phyloP scores from a whole-genome alignment of 2,329 filamentous ascomycete genomes.

The Paracorniculantispora psalliotae region DNA sequence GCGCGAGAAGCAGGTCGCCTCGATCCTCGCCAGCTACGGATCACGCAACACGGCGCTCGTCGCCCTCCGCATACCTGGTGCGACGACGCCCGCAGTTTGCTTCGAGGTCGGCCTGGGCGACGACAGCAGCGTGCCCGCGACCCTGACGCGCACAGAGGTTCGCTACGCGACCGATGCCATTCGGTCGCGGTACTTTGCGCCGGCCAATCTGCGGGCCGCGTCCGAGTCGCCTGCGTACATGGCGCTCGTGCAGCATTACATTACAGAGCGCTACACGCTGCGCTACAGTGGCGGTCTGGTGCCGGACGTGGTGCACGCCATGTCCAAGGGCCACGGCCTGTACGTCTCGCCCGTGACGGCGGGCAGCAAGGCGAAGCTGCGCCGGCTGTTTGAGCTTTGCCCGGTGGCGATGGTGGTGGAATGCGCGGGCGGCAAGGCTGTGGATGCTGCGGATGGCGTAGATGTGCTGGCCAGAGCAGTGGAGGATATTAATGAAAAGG shows the following conservation, averaged over 20 bases:
- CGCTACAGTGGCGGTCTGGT: slow-evolving; percentile 58
- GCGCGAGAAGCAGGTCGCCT: slow-evolving; percentile 38
- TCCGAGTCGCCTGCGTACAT: slow-evolving; percentile 46
- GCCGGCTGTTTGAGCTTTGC: slow-evolving; percentile 54
- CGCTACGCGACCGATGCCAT: slow-evolving; percentile 33
- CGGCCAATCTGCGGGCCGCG: slow-evolving; percentile 56
- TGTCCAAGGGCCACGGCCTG: slow-evolving; percentile 58
- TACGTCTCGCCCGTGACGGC: slow-evolving; percentile 54
- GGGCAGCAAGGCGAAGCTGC: slow-evolving; percentile 50
- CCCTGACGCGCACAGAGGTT: slow-evolving; percentile 39
- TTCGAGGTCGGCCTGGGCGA: slow-evolving; percentile 46
- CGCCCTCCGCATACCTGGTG: slow-evolving; percentile 44
- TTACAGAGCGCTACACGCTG: slow-evolving; percentile 52
- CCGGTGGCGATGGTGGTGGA: slow-evolving; percentile 58
- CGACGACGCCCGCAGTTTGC: slow-evolving; percentile 27
- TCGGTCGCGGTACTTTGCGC: slow-evolving; percentile 55
- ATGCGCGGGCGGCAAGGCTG: slow-evolving; percentile 52
- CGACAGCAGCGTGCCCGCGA: slow-evolving; percentile 22
- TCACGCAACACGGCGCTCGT: slow-evolving; percentile 52
- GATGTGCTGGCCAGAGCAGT: slow-evolving; percentile 37
- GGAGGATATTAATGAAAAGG: slow-evolving; percentile 43
- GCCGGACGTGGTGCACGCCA: slow-evolving; percentile 54
- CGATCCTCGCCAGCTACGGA: slow-evolving; percentile 50
- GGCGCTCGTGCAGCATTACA: slow-evolving; percentile 43
- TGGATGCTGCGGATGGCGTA: slow-evolving; percentile 42